phyloP scores from a whole-genome alignment of 78 protist species.

The Emiliania huxleyi region DNA sequence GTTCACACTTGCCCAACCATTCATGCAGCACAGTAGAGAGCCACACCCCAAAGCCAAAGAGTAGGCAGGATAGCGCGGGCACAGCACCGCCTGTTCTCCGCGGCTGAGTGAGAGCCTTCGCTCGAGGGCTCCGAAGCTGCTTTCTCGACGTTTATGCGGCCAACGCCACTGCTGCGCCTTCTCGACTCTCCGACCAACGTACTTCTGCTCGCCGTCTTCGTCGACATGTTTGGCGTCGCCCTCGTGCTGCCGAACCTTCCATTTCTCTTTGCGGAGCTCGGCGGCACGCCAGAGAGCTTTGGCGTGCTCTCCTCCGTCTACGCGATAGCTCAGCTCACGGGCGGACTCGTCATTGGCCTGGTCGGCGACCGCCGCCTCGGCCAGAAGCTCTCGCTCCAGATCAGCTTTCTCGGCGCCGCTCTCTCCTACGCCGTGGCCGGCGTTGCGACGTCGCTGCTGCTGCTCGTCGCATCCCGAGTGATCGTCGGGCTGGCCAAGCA shows the following conservation, averaged over 20 bases:
- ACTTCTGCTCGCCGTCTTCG: neutral
- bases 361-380: neutral
- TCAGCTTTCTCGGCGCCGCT: conserved; percentile 8
- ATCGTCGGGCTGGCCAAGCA: conserved; percentile 43
- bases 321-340: neutral
- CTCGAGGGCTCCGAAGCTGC: no score
- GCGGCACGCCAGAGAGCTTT: neutral
- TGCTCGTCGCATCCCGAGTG: conserved; percentile 16
- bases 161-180: no score
- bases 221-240: conserved; percentile 20
- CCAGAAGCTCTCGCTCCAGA: neutral
- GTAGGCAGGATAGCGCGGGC: no score
- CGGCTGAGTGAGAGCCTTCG: no score
- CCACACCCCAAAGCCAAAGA: no score
- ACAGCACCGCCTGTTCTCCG: no score
- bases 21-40: no score
- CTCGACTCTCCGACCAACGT: neutral
- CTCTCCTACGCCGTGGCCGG: neutral
- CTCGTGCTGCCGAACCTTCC: neutral
- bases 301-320: neutral
- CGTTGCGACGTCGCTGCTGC: neutral
- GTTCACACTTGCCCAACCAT: no score
- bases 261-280: neutral
- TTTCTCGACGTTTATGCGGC: no score
- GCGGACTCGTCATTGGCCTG: conserved; percentile 18